These are phyloP conservation scores for Monosporozyma solicola DNA, from an alignment of 805 yeast species.

Conservation along the genomic window DNA sequence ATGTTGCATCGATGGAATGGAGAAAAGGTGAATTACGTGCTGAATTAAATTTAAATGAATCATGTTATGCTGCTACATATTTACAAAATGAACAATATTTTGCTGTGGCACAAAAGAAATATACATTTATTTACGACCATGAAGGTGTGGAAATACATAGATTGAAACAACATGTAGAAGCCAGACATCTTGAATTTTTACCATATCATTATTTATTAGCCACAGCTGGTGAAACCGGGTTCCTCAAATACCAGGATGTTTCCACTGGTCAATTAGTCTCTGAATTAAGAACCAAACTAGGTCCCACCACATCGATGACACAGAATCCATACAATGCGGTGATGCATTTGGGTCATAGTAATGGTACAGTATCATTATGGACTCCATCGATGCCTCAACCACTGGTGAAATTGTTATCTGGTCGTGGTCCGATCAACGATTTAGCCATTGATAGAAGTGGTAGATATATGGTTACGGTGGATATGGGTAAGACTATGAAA, in stretches of 20 bases:
- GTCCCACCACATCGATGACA: slow-evolving; percentile 80
- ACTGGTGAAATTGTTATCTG: slow-evolving; percentile 67
- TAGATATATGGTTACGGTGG: slow-evolving; percentile 85
- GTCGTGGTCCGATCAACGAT: slow-evolving; percentile 82
- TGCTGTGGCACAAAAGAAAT: slow-evolving; percentile 95
- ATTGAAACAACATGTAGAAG: slow-evolving; percentile 81
- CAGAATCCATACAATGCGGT: slow-evolving; percentile 96
- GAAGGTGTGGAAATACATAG: slow-evolving; percentile 89
- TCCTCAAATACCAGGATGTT: slow-evolving; percentile 86
- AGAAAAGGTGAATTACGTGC: slow-evolving; percentile 72
- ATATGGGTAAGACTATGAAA: slow-evolving; percentile 74
- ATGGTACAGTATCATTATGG: slow-evolving; percentile 91
- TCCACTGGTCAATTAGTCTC: slow-evolving; percentile 83
- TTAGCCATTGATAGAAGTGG: slow-evolving; percentile 88
- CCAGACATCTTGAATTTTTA: slow-evolving; percentile 71
- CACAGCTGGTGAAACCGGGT: slow-evolving; percentile 85
- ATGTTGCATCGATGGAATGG: slow-evolving; percentile 95
- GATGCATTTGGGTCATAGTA: slow-evolving; percentile 85
- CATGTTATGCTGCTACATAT: slow-evolving; percentile 83
- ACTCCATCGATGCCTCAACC: slow-evolving; percentile 84
- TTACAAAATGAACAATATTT: slow-evolving; percentile 87
- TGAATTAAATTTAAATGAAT: slow-evolving; percentile 79
- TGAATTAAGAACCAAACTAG: slow-evolving; percentile 78
- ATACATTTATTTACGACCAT: slow-evolving; percentile 84
- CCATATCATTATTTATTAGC: slow-evolving; percentile 88